Base-by-base conservation (phyloP, 441 rosid species). In the Adansonia gregorii region DNA sequence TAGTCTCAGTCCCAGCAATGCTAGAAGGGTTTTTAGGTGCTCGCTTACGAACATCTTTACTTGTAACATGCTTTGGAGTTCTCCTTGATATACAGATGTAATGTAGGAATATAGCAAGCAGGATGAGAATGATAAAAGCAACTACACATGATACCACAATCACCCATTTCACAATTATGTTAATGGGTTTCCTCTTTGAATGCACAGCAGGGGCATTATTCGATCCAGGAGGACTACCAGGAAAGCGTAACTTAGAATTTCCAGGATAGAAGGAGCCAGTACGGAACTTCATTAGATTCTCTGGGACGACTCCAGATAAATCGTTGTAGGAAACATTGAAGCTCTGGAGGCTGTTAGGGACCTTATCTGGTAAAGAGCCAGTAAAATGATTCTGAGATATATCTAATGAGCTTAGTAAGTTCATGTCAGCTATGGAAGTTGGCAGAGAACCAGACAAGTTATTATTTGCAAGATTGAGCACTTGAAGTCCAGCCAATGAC, bases 281-380 rank as follows among this genome's bases (percentile, higher is more conserved):
- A 59, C 92, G 94, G 78, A 93, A 94, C 83, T 79, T 87, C 83
- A 90, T 90, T 80, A 94, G 84, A 80, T 82, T 93, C 82, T 90
- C 96, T 43, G 99, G 98, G 78, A 94, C 98, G 79, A 78, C 85
- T 9, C 99, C 99, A 75, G 98, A 91, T 51, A 96, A 90, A 86
- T 94, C 92, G 77, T 96, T 96, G 79, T 90, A 80, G 8, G 99
- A 92, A 72, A 86, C 98, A 82, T 94, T 96, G 78, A 96, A 88
- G 81, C 86, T 88, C 75, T 76, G 79, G 51, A 96, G 91, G 77
- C 83, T 80, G 54, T 27, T 81, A 46, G 98, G 85, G 81, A 94
- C 81, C 80, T 94, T 94, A 84, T 67, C 85, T 6, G 98, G 98
- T 60, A 96, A 84, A 75, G 91, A 87, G 81, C 98, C 99, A 1